Evolutionary conservation across 169 alveolate species (phyloP).

Genomic region (Cryptosporidium muris): DNA sequence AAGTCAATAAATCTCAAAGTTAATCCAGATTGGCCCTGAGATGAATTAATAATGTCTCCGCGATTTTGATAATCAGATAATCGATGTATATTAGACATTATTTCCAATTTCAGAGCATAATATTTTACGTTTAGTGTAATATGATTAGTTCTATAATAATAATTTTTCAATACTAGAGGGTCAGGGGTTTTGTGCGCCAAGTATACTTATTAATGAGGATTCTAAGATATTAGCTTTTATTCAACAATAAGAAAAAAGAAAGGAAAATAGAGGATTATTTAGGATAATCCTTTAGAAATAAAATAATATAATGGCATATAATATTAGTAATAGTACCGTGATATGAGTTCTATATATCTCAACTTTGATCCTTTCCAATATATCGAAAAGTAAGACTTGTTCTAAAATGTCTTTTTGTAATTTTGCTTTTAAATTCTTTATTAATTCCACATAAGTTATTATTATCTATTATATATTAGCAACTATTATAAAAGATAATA

Average conservation of each 20-base stretch:
- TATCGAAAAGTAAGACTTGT: conserved; percentile 55
- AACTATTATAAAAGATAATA: not conserved
- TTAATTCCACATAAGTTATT: conserved; percentile 22
- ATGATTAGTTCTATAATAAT: no score
- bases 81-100: conserved; percentile 68
- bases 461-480: not conserved
- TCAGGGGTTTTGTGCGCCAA: no score
- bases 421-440: not conserved
- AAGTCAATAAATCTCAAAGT: conserved; percentile 46
- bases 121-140: no score
- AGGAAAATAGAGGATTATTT: not conserved
- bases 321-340: not conserved
- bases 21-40: conserved; percentile 12
- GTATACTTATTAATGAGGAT: no score
- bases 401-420: conserved; percentile 27
- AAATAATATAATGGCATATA: not conserved
- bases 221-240: not conserved
- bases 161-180: no score
- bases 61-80: conserved; percentile 56
- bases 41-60: not conserved
- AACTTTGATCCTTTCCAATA: not conserved
- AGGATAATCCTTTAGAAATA: not conserved
- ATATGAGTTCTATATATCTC: not conserved
- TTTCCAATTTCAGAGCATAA: no score
- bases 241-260: not conserved